phyloP scores from a whole-genome alignment of 306 rosid species.

The Sophora flavescens region DNA sequence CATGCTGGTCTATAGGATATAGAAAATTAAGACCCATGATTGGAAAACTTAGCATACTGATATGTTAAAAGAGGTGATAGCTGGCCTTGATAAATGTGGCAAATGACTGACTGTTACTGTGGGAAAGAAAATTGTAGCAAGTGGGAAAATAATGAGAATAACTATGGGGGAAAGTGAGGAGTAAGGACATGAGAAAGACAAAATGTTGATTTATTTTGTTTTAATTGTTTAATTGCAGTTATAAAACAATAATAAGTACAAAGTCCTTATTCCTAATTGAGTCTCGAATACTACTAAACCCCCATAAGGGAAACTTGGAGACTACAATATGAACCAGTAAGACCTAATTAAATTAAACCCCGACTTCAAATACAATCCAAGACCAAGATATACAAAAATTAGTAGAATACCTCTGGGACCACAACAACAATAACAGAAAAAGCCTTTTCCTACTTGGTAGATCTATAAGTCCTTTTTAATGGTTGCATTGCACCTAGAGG shows the following conservation, averaged over 20 bases:
- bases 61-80: constrained; percentile 16
- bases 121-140: neutral
- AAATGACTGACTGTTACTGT: neutral
- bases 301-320: constrained; percentile 7
- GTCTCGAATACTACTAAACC: neutral
- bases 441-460: neutral
- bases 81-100: constrained; percentile 29
- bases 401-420: constrained; percentile 3
- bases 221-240: neutral
- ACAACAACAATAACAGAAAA: neutral
- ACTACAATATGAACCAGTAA: neutral
- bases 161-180: constrained; percentile 26
- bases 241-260: neutral
- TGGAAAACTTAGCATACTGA: neutral
- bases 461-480: neutral
- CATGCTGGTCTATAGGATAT: neutral
- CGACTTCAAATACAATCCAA: neutral
- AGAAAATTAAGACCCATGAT: neutral
- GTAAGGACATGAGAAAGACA: neutral
- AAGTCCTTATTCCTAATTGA: constrained; percentile 11
- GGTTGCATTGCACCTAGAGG: neutral
- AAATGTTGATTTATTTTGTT: neutral
- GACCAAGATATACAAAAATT: neutral
- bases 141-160: constrained; percentile 16
- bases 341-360: constrained; percentile 2